Evolutionary conservation across 805 yeast genomes (phyloP).

Genomic region (Scheffersomyces coipomensis): DNA sequence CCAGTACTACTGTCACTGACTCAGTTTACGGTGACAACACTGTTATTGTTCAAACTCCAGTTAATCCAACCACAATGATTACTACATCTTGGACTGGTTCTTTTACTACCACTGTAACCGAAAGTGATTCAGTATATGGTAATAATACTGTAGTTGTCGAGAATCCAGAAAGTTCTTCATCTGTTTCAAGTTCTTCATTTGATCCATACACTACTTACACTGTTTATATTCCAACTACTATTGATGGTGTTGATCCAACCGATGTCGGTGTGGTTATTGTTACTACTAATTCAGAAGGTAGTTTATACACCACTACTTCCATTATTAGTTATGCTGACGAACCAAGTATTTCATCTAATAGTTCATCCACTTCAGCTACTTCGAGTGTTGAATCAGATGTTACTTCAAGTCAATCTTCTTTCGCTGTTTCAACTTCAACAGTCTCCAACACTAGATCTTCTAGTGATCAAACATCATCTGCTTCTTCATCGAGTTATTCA

Average conservation of each 20-base stretch:
- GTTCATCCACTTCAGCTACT: not conserved
- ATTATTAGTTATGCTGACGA: not conserved
- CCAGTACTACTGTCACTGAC: not conserved
- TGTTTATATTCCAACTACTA: not conserved
- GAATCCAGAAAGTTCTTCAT: too few relatives aligned
- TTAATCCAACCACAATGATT: not conserved
- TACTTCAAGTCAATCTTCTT: too few relatives aligned
- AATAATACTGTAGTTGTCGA: too few relatives aligned
- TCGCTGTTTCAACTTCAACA: not conserved
- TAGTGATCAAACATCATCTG: conserved; percentile 31
- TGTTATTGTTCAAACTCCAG: too few relatives aligned
- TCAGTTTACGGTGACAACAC: too few relatives aligned
- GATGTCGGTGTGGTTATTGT: not conserved
- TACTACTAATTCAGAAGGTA: not conserved
- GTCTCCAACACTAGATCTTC: conserved; percentile 49
- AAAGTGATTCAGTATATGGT: not conserved
- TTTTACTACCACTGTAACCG: not conserved
- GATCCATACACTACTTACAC: not conserved
- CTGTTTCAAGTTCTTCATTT: not conserved
- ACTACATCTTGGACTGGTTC: not conserved
- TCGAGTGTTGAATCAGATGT: not conserved
- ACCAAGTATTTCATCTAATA: not conserved
- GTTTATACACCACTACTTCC: too few relatives aligned
- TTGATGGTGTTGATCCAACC: not conserved
- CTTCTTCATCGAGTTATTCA: conserved; percentile 28